These are phyloP conservation scores for Cryptococcus hybrid DNA, from an alignment of 1,284 basidiomycete genomes.

Conservation along the genomic window DNA sequence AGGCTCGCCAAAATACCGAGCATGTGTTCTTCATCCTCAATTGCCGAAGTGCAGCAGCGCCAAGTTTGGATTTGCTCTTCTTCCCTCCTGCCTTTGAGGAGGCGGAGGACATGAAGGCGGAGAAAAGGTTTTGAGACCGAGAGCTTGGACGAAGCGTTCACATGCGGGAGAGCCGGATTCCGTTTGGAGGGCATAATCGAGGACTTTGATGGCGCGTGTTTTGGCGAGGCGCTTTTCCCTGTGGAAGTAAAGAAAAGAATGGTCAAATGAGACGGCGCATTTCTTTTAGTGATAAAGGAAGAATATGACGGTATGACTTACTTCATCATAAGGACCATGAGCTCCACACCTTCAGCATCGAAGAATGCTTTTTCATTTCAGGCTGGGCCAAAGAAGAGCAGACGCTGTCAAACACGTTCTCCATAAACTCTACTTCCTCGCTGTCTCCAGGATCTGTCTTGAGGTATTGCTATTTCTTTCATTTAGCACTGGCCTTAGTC, in stretches of 20 bases:
- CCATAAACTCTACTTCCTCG: constrained; percentile 96
- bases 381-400: constrained; percentile 77
- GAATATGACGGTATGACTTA: constrained; percentile 49
- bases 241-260: background rate
- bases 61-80: constrained; percentile 62
- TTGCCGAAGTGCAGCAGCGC: constrained; percentile 60
- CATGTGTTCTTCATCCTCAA: constrained; percentile 82
- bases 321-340: constrained; percentile 97
- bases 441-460: constrained; percentile 74
- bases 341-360: constrained; percentile 88
- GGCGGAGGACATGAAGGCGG: constrained; percentile 67
- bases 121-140: constrained; percentile 88
- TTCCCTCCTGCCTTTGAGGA: constrained; percentile 56
- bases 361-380: constrained; percentile 78
- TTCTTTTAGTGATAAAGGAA: constrained; percentile 1
- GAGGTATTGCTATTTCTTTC: constrained; percentile 68
- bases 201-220: constrained; percentile 79
- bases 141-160: constrained; percentile 79
- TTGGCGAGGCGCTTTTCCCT: constrained; percentile 80
- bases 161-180: constrained; percentile 71
- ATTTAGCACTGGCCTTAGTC: background rate
- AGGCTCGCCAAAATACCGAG: constrained; percentile 85
- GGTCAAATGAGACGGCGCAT: background rate
- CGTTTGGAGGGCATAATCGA: constrained; percentile 88
- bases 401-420: constrained; percentile 87